phyloP scores from a whole-genome alignment of 768 basidiomycete species.

The Lepiota brunneoincarnata region DNA sequence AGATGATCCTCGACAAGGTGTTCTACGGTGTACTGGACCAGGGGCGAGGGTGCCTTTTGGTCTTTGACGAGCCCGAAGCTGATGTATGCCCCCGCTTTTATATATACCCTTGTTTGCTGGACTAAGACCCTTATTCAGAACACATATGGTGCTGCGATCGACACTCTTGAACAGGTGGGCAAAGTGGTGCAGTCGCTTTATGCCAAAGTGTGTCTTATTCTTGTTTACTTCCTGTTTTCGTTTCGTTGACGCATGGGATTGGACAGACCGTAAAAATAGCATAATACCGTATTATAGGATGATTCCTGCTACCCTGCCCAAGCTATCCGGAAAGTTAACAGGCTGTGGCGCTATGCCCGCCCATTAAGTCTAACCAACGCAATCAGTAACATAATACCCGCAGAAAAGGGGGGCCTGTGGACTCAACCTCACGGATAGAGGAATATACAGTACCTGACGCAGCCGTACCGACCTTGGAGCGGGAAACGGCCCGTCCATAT shows the following conservation, averaged over 20 bases:
- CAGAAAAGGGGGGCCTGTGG: too few relatives aligned
- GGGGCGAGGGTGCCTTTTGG: constrained; percentile 84
- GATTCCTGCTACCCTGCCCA: too few relatives aligned
- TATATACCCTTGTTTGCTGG: neutral
- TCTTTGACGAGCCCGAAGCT: constrained; percentile 84
- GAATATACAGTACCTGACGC: too few relatives aligned
- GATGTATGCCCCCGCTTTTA: constrained; percentile 56
- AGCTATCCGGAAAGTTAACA: too few relatives aligned
- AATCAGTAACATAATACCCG: too few relatives aligned
- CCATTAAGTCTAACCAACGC: too few relatives aligned
- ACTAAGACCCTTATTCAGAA: constrained; percentile 44
- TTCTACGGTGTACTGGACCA: constrained; percentile 97
- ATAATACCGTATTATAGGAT: constrained; percentile 5
- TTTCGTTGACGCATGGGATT: neutral
- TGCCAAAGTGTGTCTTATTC: constrained; percentile 53
- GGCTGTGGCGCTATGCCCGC: too few relatives aligned
- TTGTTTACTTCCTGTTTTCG: neutral
- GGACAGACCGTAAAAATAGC: constrained; percentile 24
- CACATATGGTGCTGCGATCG: constrained; percentile 85
- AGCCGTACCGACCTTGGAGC: too few relatives aligned
- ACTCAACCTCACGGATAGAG: too few relatives aligned
- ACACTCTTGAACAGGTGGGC: constrained; percentile 85
- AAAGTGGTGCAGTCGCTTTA: constrained; percentile 95
- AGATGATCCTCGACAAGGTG: constrained; percentile 97
- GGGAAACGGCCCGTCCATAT: too few relatives aligned